Conservation (phyloP, 1,284 basidiomycete species). For the Ustilago nuda region DNA sequence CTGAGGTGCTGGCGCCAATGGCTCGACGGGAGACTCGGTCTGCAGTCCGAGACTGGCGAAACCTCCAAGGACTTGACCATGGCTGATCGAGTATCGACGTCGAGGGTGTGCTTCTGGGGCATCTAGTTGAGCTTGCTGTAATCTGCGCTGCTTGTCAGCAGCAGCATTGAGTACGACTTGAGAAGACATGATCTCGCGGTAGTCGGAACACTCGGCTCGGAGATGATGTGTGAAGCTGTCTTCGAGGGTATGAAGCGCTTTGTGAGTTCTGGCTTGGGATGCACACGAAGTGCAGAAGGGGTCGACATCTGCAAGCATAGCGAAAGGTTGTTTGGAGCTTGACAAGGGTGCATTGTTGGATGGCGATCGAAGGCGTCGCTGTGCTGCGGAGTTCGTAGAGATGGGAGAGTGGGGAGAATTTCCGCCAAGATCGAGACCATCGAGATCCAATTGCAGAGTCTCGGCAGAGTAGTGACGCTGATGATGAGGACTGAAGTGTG, state of each 20-base stretch:
- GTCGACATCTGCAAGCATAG: constrained; percentile 1
- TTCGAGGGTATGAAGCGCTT: constrained; percentile 23
- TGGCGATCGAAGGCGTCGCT: constrained; percentile 23
- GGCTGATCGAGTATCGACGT: constrained; percentile 27
- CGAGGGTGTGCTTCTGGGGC: constrained; percentile 5
- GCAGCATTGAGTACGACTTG: constrained; percentile 44
- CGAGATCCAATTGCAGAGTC: constrained; percentile 52
- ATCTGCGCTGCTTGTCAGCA: constrained; percentile 16
- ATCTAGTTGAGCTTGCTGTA: constrained; percentile 10
- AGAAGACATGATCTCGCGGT: constrained; percentile 54
- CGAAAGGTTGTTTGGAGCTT: background rate
- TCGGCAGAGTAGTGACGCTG: constrained; percentile 40
- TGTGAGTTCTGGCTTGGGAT: background rate
- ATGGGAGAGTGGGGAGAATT: constrained; percentile 9
- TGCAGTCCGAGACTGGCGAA: constrained; percentile 46
- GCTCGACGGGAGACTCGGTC: constrained; percentile 14
- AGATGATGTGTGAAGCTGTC: constrained; percentile 62
- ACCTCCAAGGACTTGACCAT: constrained; percentile 46
- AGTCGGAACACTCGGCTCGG: constrained; percentile 55
- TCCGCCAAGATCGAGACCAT: constrained; percentile 60
- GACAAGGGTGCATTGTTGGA: constrained; percentile 25
- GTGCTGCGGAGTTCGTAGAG: background rate
- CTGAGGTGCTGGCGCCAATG: constrained; percentile 9
- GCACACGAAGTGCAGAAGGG: constrained; percentile 14
- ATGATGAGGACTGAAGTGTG: background rate